Base-by-base conservation (phyloP, 2,329 filamentous ascomycete species). In the Aspergillus novoparasiticus region DNA sequence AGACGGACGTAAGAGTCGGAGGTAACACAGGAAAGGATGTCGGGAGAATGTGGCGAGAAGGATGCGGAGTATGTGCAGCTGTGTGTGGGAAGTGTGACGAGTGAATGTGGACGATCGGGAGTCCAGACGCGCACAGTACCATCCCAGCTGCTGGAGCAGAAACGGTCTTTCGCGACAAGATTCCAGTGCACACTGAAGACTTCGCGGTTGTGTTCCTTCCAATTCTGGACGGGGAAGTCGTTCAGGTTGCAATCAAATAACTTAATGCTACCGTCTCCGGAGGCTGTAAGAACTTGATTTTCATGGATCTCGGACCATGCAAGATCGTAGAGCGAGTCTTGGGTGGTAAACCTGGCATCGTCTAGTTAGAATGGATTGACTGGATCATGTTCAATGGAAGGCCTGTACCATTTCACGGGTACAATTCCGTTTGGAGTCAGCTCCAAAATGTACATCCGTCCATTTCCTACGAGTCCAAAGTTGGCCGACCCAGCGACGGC, bases 281-380 rank as follows among this genome's bases (percentile, higher is more conserved):
- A 94, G 0, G 93, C 94, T 1, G 90, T 90, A 23, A 96, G 86
- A 58, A 97, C 83, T 81, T 99, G 95, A 79, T 95, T 96, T 81
- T 97, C 94, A 82, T 99, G 94, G 69, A 93, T 87, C 82, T 99
- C 95, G 21, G 93, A 97, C 93, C 95, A 98, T 30, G 94, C 87
- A 59, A 95, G 84, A 80, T 99, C 95, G 79, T 96, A 99, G 68
- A 98, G 90, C 51, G 94, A 92, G 78, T 99, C 95, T 82, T 98
- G 96, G 12, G 95, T 99, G 74, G 97, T 94, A 81, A 94, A 99
- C 75, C 91, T 94, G 69, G 16, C 19, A 57, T 66, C 30, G 55
- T 61, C 39, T 36, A 57, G 50, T 62, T 48, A 67, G 50, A 53
- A 32, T 46, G 36, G 9, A 19, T 12, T 30, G 34, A 12, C 28